A percentile compares a stretch with the other conserved stretches of the same genome.
Evolutionary conservation across 352 stramenopile genomes (phyloP).

Genomic region (Phytophthora brassicae): DNA sequence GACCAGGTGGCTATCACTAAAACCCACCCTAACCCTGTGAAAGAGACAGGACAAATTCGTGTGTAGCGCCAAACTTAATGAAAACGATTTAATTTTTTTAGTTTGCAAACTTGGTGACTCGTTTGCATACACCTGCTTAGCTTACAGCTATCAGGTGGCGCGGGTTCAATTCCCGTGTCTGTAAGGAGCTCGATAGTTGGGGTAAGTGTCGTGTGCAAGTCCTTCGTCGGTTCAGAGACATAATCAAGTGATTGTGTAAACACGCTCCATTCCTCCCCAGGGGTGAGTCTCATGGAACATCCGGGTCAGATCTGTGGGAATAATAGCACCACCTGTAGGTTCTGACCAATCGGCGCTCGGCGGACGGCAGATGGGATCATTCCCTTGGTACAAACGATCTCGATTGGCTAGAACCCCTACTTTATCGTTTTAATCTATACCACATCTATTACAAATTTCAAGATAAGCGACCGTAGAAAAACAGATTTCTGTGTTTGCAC

Average conservation of each 20-base stretch:
- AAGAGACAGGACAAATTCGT: no score
- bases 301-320: conserved; percentile 1
- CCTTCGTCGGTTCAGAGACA: conserved; percentile 31
- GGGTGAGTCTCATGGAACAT: conserved; percentile 21
- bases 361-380: conserved; percentile 14
- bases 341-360: conserved; percentile 1
- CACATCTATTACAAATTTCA: conserved; percentile 8
- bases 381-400: conserved; percentile 18
- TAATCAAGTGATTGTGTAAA: conserved; percentile 25
- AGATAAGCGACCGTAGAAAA: no score
- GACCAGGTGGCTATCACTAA: no score
- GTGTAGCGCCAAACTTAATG: no score
- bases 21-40: no score
- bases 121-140: conserved; percentile 8
- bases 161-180: conserved; percentile 4
- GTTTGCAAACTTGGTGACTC: conserved; percentile 2
- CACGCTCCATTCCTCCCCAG: conserved; percentile 9
- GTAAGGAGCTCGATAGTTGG: conserved; percentile 17
- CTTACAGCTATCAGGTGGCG: conserved; percentile 6
- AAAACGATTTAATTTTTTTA: no score
- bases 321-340: conserved; percentile 6
- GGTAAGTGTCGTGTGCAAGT: conserved; percentile 36
- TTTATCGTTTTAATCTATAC: conserved; percentile 7
- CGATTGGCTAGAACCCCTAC: conserved; percentile 12
- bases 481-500: no score